Percentiles rank a stretch among this genome's conserved stretches.
phyloP scores from a whole-genome alignment of 495 filamentous ascomycete species.

The Xylaria venustula region DNA sequence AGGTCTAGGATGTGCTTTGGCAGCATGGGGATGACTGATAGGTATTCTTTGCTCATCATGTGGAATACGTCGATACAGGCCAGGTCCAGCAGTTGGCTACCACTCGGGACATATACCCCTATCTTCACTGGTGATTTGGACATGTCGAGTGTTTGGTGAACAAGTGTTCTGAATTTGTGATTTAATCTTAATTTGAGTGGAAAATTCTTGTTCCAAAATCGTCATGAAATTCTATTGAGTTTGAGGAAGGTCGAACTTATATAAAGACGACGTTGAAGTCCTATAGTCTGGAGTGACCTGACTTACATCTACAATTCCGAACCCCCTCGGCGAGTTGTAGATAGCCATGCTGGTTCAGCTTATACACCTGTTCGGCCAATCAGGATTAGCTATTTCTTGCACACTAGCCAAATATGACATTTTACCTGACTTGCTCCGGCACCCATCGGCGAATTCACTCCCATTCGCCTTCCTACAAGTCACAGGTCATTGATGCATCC shows the following conservation, averaged over 20 bases:
- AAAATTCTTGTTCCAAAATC: no score
- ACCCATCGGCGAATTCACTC: neutral
- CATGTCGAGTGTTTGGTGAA: neutral
- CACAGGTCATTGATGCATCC: no score
- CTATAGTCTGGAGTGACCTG: neutral
- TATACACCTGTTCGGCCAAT: constrained; percentile 3
- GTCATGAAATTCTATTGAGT: no score
- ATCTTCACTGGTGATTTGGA: constrained; percentile 8
- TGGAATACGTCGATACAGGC: constrained; percentile 48
- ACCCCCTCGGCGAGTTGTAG: neutral
- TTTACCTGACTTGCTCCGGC: neutral
- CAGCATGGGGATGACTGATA: constrained; percentile 19
- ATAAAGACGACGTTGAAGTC: neutral
- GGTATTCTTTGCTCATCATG: constrained; percentile 45
- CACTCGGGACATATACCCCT: constrained; percentile 40
- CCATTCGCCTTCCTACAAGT: no score
- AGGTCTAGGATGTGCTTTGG: constrained; percentile 37
- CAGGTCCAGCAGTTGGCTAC: constrained; percentile 48
- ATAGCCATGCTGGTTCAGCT: neutral
- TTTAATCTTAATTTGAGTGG: no score
- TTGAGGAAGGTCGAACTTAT: no score
- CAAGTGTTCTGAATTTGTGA: no score
- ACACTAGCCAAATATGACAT: neutral
- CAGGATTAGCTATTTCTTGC: neutral
- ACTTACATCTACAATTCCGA: constrained; percentile 3